Evolutionary conservation across 2,329 filamentous ascomycete genomes (phyloP).

Genomic region (Ascochyta pisi): DNA sequence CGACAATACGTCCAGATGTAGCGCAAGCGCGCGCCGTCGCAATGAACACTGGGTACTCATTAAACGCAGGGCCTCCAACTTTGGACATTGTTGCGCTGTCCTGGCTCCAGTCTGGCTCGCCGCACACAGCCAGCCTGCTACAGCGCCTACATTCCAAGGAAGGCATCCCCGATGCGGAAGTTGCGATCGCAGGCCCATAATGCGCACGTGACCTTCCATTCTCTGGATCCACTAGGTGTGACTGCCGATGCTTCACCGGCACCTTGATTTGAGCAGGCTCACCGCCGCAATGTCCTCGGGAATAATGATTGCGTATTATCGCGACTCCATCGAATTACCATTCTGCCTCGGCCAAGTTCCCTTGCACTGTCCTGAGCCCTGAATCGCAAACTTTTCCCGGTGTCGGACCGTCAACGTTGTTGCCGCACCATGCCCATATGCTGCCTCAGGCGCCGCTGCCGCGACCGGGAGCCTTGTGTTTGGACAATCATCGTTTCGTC

Average conservation of each 20-base stretch:
- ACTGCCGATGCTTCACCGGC: slow-evolving; percentile 22
- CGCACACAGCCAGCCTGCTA: slow-evolving; percentile 7
- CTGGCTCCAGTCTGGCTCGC: neutral
- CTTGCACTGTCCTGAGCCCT: neutral
- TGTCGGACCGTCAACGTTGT: slow-evolving; percentile 18
- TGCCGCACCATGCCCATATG: slow-evolving; percentile 18
- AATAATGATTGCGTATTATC: slow-evolving; percentile 14
- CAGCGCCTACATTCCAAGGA: slow-evolving; percentile 11
- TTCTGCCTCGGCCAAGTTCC: slow-evolving; percentile 12
- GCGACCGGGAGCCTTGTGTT: slow-evolving; percentile 12
- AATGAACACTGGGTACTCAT: slow-evolving; percentile 21
- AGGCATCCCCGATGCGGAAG: slow-evolving; percentile 18
- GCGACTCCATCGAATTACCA: slow-evolving; percentile 1
- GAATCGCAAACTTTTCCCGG: slow-evolving; percentile 16
- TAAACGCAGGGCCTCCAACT: slow-evolving; percentile 14
- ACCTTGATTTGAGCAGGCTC: slow-evolving; percentile 13
- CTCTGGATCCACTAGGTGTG: slow-evolving; percentile 8
- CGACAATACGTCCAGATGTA: slow-evolving; percentile 13
- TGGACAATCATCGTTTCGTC: slow-evolving; percentile 14
- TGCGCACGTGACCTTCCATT: slow-evolving; percentile 8
- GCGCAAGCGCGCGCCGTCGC: slow-evolving; percentile 17
- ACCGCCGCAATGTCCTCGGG: slow-evolving; percentile 19
- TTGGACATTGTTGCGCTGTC: slow-evolving; percentile 11
- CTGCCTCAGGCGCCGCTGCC: slow-evolving; percentile 17
- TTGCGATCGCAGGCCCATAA: neutral